Conservation (phyloP, 176 grass and related monocot genomes). For the Eremochloa ophiuroides region DNA sequence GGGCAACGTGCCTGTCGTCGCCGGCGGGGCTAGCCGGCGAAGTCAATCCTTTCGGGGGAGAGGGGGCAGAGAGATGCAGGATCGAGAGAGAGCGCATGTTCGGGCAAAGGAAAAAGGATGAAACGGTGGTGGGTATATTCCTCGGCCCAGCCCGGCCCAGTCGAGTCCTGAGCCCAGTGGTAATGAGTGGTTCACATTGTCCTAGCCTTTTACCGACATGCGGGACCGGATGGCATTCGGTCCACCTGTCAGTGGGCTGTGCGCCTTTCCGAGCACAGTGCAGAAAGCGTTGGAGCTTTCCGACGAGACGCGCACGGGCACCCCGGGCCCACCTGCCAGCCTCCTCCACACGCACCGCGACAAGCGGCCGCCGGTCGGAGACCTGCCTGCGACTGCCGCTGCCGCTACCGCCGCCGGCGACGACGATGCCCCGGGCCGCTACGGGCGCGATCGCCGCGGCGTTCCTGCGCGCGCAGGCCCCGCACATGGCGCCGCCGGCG, state of each 20-base stretch:
- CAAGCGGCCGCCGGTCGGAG: constrained; percentile 9
- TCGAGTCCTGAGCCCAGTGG: neutral
- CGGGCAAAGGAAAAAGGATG: neutral
- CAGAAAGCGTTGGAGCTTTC: neutral
- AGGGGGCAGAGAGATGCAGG: neutral
- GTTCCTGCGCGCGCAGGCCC: constrained; percentile 8
- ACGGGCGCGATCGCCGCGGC: constrained; percentile 14
- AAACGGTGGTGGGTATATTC: neutral
- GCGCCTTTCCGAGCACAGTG: neutral
- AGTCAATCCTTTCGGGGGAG: neutral
- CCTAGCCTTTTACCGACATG: neutral
- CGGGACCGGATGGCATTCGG: fast-evolving
- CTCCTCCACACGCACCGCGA: neutral
- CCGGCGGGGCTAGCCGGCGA: constrained; percentile 11
- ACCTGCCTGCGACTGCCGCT: neutral
- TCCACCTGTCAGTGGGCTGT: neutral
- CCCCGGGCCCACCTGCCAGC: constrained; percentile 5
- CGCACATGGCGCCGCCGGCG: neutral
- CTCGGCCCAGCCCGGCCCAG: neutral
- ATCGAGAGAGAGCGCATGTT: neutral
- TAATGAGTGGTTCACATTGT: neutral
- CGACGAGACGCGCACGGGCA: neutral
- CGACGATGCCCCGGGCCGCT: constrained; percentile 22
- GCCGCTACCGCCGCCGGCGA: neutral
- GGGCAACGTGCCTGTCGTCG: neutral